A percentile compares a stretch with the other conserved stretches of the same genome.
phyloP scores from a whole-genome alignment of 225 moss, liverwort and hornwort genomes.

The Straminergon stramineum region DNA sequence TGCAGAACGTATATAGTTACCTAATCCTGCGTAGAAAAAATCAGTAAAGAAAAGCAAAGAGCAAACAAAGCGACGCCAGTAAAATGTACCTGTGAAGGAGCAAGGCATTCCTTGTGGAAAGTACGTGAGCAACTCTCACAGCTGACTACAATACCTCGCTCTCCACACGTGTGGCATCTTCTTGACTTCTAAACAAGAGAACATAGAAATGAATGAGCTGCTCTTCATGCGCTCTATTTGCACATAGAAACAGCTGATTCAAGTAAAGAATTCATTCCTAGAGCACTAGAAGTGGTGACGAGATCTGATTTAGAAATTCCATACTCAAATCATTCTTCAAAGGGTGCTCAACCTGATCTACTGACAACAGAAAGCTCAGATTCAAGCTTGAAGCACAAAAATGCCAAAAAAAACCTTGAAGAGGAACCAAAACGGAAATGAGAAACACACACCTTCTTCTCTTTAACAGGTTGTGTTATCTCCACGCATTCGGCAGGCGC shows the following conservation, averaged over 20 bases:
- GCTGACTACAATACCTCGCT: slow-evolving; percentile 51
- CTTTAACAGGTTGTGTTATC: slow-evolving; percentile 8
- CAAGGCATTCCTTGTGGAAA: slow-evolving; percentile 74
- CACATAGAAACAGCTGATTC: neutral
- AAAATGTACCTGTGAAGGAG: slow-evolving; percentile 46
- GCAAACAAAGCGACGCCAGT: neutral
- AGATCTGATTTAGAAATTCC: neutral
- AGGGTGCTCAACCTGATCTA: neutral
- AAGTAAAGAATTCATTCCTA: neutral
- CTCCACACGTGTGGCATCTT: slow-evolving; percentile 66
- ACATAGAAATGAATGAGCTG: neutral
- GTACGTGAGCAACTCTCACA: slow-evolving; percentile 67
- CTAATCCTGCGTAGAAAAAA: neutral
- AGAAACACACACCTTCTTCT: slow-evolving; percentile 18
- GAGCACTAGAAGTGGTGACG: neutral
- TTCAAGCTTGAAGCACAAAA: neutral
- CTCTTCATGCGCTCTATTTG: neutral
- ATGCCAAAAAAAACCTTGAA: neutral
- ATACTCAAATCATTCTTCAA: neutral
- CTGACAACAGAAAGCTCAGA: neutral
- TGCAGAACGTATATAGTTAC: neutral
- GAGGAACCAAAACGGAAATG: neutral
- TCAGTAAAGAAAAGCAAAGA: neutral
- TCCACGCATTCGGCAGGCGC: slow-evolving; percentile 25
- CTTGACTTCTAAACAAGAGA: slow-evolving; percentile 42